These are phyloP conservation scores for Penicillium lagena DNA, from an alignment of 495 filamentous ascomycete species.

Conservation along the genomic window DNA sequence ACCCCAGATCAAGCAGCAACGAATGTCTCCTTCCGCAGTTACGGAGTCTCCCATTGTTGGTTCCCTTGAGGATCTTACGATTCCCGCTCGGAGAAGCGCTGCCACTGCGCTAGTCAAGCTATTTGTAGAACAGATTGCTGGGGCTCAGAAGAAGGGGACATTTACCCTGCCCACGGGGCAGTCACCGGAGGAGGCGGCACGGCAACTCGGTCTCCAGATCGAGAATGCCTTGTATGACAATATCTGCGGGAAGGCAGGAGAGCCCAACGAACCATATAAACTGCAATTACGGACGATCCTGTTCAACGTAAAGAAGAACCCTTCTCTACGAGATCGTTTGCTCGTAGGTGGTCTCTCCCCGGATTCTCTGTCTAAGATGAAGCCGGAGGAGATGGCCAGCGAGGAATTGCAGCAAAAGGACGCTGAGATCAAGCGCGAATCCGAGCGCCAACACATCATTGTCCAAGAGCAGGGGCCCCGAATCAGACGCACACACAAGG, in stretches of 20 bases:
- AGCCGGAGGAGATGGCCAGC: constrained; percentile 79
- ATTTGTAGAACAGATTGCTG: constrained; percentile 47
- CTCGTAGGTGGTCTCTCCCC: constrained; percentile 63
- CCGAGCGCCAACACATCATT: constrained; percentile 82
- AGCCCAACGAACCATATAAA: constrained; percentile 48
- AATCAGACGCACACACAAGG: constrained; percentile 88
- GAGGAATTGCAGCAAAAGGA: constrained; percentile 79
- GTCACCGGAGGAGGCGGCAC: constrained; percentile 44
- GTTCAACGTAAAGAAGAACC: constrained; percentile 83
- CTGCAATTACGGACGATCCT: constrained; percentile 57
- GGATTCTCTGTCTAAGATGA: constrained; percentile 73
- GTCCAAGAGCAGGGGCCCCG: constrained; percentile 77
- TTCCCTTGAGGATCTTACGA: constrained; percentile 36
- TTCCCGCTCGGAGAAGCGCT: constrained; percentile 41
- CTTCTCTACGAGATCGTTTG: constrained; percentile 67
- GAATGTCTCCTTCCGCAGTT: constrained; percentile 23
- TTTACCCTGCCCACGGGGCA: constrained; percentile 49
- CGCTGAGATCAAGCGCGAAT: constrained; percentile 66
- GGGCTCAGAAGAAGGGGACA: constrained; percentile 40
- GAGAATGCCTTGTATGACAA: constrained; percentile 64
- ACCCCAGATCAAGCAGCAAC: constrained; percentile 36
- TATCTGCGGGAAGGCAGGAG: constrained; percentile 42
- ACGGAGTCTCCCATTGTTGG: constrained; percentile 13
- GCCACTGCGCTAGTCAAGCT: constrained; percentile 46
- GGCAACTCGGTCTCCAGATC: constrained; percentile 59